Evolutionary conservation across 148 eudicot genomes (phyloP).

Genomic region (Cornus kousa): DNA sequence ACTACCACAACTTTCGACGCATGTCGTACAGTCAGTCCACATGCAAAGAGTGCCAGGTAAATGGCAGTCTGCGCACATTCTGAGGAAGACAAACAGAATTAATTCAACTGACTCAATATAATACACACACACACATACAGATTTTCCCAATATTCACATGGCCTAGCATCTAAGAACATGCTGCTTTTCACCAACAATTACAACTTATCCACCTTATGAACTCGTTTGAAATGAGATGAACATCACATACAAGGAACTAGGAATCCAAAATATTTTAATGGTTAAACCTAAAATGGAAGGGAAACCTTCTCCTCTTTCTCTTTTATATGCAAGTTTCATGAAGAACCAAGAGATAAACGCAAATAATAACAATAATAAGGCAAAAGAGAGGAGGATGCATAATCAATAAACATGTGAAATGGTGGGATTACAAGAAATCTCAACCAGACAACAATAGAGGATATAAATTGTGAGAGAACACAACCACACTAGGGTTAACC

Average conservation of each 20-base stretch:
- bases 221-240: not conserved
- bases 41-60: constrained; percentile 88
- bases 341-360: too few species aligned
- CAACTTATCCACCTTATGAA: not conserved
- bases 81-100: constrained; percentile 18
- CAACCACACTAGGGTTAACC: too few species aligned
- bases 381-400: too few species aligned
- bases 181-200: not conserved
- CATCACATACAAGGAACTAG: not conserved
- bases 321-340: too few species aligned
- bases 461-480: too few species aligned
- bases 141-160: not conserved
- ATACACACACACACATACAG: not conserved
- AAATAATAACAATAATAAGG: too few species aligned
- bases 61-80: constrained; percentile 82
- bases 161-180: not conserved
- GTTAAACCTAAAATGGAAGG: too few species aligned
- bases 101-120: not conserved
- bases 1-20: constrained; percentile 78
- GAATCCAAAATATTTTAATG: too few species aligned
- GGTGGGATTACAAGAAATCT: too few species aligned
- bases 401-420: too few species aligned
- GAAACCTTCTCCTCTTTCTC: too few species aligned
- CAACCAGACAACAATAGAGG: too few species aligned
- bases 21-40: constrained; percentile 90